Evolutionary conservation across 2,329 filamentous ascomycete genomes (phyloP), one percentile per base, ranked within the genome.

Genomic region (Talaromyces sp.): DNA sequence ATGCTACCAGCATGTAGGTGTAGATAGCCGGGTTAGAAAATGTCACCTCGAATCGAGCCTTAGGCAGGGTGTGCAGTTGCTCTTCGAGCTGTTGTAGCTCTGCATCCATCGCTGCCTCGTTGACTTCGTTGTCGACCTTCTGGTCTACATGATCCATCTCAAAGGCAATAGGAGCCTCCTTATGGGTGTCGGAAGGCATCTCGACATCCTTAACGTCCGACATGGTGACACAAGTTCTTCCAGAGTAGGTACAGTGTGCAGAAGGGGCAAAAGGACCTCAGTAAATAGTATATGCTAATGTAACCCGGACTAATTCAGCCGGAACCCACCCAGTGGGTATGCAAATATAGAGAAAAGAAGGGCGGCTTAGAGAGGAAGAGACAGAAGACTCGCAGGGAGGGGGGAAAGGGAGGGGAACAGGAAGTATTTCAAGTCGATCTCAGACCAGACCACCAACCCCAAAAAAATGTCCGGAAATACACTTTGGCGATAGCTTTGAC

Each of bases 1-100:
- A 90, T 1, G 80, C 83, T 40, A 88, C 85, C 13, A 89, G 78
- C 14, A 87, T 72, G 76, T 81, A 87, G 22, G 86, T 90, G 68
- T 89, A 90, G 64, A 84, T 72, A 48, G 77, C 82, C 0, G 86
- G 84, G 66, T 88, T 80, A 46, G 77, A 77, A 71, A 88, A 85
- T 32, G 81, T 72, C 39, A 87, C 57, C 36, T 86, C 62, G 11
- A 67, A 49, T n/a, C 56, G 54, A 14, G 60, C 47, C 49, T 55
- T 61, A 37, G 56, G 62, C 27, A 62, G 14, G 2, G 46, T 48
- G 10, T 58, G 56, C n/a, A 67, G 39, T 29, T 68, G 62, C 16
- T 54, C 52, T 57, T 72, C 70, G 3, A 71, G 62, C 22, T 63
- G 61, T 32, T 57, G 44, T 13, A 71, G 48, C 46, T 71, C 68